A percentile compares a stretch with the other conserved stretches of the same genome.
phyloP scores from a whole-genome alignment of 2,329 filamentous ascomycete species.

The Sporothrix pseudoabietina region DNA sequence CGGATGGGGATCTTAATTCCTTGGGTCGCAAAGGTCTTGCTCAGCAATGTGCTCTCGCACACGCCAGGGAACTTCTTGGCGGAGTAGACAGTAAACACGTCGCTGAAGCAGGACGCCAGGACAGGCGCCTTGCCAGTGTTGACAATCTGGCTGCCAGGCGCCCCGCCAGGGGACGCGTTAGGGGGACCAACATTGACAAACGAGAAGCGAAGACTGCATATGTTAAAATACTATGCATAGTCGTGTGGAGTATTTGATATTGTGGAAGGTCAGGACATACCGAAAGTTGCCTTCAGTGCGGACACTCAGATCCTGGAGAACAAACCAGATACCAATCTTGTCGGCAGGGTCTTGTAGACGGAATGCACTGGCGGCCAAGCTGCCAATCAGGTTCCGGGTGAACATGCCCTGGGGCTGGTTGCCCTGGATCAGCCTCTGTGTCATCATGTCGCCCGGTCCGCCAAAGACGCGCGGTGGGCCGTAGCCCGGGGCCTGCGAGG shows the following conservation, averaged over 20 bases:
- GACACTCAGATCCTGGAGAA: conserved; percentile 92
- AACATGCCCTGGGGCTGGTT: conserved; percentile 78
- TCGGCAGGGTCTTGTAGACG: conserved; percentile 76
- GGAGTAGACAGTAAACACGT: conserved; percentile 89
- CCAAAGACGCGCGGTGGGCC: conserved; percentile 39
- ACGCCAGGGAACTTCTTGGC: conserved; percentile 99
- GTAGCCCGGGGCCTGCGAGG: conserved; percentile 36
- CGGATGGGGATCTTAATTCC: conserved; percentile 96
- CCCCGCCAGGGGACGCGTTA: conserved; percentile 42
- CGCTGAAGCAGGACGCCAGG: conserved; percentile 81
- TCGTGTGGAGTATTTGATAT: background rate
- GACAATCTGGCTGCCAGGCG: conserved; percentile 51
- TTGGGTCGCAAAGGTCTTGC: conserved; percentile 89
- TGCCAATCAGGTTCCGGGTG: conserved; percentile 92
- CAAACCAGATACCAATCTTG: conserved; percentile 92
- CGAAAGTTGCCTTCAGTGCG: conserved; percentile 89
- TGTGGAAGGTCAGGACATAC: conserved; percentile 51
- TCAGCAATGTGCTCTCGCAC: conserved; percentile 86
- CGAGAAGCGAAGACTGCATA: conserved; percentile 61
- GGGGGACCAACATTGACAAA: conserved; percentile 80
- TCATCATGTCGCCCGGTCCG: conserved; percentile 41
- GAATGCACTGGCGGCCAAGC: conserved; percentile 84
- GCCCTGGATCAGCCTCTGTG: conserved; percentile 44
- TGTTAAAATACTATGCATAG: background rate
- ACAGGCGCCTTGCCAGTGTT: conserved; percentile 79